Evolutionary conservation across 2,329 filamentous ascomycete species (phyloP).

Genomic region (Aspergillus sp.): DNA sequence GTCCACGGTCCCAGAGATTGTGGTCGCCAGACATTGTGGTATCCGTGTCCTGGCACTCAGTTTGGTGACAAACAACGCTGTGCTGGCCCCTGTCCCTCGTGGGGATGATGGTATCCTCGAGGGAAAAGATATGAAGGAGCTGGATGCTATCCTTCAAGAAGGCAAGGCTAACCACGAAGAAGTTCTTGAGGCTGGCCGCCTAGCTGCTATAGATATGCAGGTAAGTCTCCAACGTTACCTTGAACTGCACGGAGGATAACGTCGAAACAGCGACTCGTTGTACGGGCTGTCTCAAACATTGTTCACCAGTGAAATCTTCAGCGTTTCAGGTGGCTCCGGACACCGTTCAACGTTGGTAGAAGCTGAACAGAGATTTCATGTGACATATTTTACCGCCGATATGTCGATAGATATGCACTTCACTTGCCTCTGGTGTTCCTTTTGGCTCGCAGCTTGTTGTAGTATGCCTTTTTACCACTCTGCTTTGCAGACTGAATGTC

Average conservation of each 20-base stretch:
- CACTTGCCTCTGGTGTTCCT: slow-evolving; percentile 35
- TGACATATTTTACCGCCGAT: too few relatives aligned
- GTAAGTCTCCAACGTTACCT: slow-evolving; percentile 29
- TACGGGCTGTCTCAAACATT: slow-evolving; percentile 29
- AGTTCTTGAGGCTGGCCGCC: slow-evolving; percentile 59
- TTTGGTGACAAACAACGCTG: slow-evolving; percentile 63
- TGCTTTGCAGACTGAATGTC: slow-evolving; percentile 79
- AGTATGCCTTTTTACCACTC: slow-evolving; percentile 85
- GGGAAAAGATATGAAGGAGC: slow-evolving; percentile 47
- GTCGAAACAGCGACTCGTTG: slow-evolving; percentile 33
- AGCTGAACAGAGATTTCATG: too few relatives aligned
- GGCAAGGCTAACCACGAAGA: slow-evolving; percentile 65
- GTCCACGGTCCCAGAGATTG: slow-evolving; percentile 67
- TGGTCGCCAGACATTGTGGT: slow-evolving; percentile 63
- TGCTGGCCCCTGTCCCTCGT: slow-evolving; percentile 56
- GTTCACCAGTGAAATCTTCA: slow-evolving; percentile 15
- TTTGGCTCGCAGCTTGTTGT: slow-evolving; percentile 71
- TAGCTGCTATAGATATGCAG: slow-evolving; percentile 63
- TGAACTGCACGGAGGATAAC: slow-evolving; percentile 17
- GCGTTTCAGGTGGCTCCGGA: neutral
- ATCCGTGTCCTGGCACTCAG: slow-evolving; percentile 63
- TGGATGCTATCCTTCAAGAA: slow-evolving; percentile 54
- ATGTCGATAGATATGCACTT: slow-evolving; percentile 2
- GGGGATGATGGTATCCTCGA: slow-evolving; percentile 58
- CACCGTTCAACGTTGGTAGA: too few relatives aligned